Percentiles rank a stretch among this genome's conserved stretches.
These are phyloP conservation scores for Scutellaria galericulata DNA, from an alignment of 257 asterid species.

Conservation along the genomic window DNA sequence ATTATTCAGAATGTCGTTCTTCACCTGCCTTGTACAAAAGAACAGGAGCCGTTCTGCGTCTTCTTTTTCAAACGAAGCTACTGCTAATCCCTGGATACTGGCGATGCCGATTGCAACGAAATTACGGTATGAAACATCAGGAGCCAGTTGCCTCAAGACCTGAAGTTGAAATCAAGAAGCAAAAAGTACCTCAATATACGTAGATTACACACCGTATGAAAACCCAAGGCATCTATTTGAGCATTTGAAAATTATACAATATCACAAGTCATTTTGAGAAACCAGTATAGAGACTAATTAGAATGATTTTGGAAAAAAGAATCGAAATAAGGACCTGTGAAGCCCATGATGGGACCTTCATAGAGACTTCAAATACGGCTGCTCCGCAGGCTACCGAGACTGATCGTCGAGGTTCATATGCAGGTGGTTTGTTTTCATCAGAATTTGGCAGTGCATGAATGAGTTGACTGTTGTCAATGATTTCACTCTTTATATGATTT, in stretches of 20 bases:
- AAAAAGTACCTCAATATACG: not conserved
- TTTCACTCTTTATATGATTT: slow-evolving; percentile 94
- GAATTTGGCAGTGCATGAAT: slow-evolving; percentile 58
- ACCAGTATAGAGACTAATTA: not conserved
- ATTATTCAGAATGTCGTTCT: slow-evolving; percentile 42
- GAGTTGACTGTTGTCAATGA: slow-evolving; percentile 74
- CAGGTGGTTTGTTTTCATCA: slow-evolving; percentile 59
- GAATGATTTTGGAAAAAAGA: not conserved
- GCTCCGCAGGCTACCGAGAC: slow-evolving; percentile 95
- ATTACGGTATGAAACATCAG: slow-evolving; percentile 82
- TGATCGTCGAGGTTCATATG: slow-evolving; percentile 87
- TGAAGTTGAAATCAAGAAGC: slow-evolving; percentile 38
- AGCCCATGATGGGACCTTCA: slow-evolving; percentile 97
- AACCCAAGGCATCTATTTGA: not conserved
- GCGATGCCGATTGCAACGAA: slow-evolving; percentile 92
- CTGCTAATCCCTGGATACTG: slow-evolving; percentile 85
- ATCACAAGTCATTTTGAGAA: not conserved
- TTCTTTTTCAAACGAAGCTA: slow-evolving; percentile 86
- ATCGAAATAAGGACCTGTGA: slow-evolving; percentile 65
- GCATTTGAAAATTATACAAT: not conserved
- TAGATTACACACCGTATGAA: not conserved
- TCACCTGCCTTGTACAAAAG: slow-evolving; percentile 56
- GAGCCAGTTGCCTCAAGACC: slow-evolving; percentile 95
- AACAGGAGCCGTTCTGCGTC: slow-evolving; percentile 80
- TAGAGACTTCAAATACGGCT: slow-evolving; percentile 77